Conservation (phyloP, 2,329 filamentous ascomycete genomes). For the Microdochium bolleyi region DNA sequence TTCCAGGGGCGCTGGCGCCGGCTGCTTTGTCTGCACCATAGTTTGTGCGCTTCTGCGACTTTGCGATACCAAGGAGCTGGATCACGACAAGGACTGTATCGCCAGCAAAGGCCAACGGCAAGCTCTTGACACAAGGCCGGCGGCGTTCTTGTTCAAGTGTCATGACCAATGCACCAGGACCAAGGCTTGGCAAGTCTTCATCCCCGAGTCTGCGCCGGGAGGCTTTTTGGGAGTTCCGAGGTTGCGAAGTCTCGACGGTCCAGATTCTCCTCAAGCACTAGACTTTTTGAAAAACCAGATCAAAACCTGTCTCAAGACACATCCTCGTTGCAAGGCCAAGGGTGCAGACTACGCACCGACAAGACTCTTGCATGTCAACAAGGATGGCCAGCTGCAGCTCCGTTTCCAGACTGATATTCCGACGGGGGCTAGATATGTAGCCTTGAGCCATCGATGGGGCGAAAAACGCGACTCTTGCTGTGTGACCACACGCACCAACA, state of each 20-base stretch:
- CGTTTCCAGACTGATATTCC: neutral
- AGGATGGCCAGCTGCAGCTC: neutral
- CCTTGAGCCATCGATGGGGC: constrained; percentile 7
- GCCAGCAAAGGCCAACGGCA: neutral
- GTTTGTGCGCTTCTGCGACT: neutral
- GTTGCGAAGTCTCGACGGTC: neutral
- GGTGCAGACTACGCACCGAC: neutral
- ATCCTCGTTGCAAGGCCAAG: neutral
- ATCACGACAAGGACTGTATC: neutral
- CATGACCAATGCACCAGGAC: neutral
- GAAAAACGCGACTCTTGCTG: neutral
- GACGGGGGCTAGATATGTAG: constrained; percentile 2
- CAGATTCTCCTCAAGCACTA: neutral
- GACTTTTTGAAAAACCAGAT: neutral
- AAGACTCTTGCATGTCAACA: neutral
- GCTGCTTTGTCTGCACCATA: neutral
- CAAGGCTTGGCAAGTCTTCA: neutral
- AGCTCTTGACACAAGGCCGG: neutral
- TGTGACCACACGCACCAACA: constrained; percentile 4
- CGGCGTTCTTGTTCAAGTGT: neutral
- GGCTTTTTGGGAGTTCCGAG: neutral
- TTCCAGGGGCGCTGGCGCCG: neutral
- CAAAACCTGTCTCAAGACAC: neutral
- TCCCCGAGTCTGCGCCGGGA: neutral
- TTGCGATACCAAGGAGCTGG: neutral